Evolutionary conservation across 805 yeast genomes (phyloP), one percentile per base, ranked within the genome.

Genomic region (Huiozyma naganishii): DNA sequence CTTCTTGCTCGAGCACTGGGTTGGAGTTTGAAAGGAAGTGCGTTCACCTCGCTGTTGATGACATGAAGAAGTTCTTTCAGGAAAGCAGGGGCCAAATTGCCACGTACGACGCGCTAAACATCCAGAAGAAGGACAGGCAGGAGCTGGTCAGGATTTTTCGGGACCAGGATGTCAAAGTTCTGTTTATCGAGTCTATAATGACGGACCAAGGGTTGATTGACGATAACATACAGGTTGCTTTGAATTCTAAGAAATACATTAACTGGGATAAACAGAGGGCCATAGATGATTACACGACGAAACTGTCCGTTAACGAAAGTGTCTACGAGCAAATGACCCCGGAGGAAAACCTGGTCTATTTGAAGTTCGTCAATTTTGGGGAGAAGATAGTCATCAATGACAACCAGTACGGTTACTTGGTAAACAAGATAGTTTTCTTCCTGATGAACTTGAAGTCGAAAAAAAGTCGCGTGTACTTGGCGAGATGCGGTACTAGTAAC

Each of bases 91-190:
- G 97, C 8, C 98, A 92, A 65, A 86, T 92, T 30, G 98, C 95
- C 5, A 85, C 92, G 23, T 92, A 85, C 63, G 99, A 92, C 64
- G 97, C 97, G 0, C 83, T 92, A 41, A 92, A 92, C 60, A 95
- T 92, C 6, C 67, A 82, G 40, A 76, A 81, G 17, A 70, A 72
- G 41, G 83, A 81, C 51, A 72, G 99, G 52, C 54, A 70, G 6
- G 74, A 72, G 29, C 64, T 90, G 34, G 74, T 73, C 28, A 70
- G 71, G 32, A 63, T 64, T 45, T 78, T 90, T 53, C 65, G 68
- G 6, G 65, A 68, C 37, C 68, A 73, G 47, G 77, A 78, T 50
- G 80, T 89, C 45, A 89, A 83, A 61, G 82, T 83, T 28, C 62
- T 92, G 43, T 92, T 89, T 61, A 87, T 92, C 46, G 99, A 92